Conservation (phyloP, 2,329 filamentous ascomycete genomes). For the Furcasterigmium sp. region DNA sequence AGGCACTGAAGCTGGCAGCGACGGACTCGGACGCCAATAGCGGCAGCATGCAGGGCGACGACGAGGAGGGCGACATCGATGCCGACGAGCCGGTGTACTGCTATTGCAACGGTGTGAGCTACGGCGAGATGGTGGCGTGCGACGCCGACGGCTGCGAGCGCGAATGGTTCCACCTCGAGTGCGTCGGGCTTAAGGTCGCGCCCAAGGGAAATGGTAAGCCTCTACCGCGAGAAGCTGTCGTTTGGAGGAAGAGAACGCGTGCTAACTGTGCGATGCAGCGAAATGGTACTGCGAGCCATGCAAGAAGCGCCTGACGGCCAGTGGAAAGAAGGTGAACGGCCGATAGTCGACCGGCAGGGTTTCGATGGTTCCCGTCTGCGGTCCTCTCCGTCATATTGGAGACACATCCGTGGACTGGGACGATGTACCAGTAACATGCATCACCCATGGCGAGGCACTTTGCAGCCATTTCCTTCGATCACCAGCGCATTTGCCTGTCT, state of each 20-base stretch:
- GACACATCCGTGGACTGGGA: no score
- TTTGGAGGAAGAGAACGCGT: not conserved
- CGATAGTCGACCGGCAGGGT: conserved; percentile 34
- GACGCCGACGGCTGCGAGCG: conserved; percentile 67
- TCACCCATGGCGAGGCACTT: no score
- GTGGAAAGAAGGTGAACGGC: conserved; percentile 45
- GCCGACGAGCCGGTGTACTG: conserved; percentile 71
- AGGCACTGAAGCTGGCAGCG: conserved; percentile 30
- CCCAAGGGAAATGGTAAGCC: conserved; percentile 70
- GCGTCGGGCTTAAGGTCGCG: conserved; percentile 72
- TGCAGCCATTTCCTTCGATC: no score
- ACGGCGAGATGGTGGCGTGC: conserved; percentile 81
- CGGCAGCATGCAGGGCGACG: conserved; percentile 32
- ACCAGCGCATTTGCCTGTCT: no score
- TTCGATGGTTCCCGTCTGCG: no score
- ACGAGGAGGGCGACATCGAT: conserved; percentile 55
- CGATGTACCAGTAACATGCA: no score
- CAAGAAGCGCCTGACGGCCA: conserved; percentile 58
- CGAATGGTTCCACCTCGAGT: conserved; percentile 82
- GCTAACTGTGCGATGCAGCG: conserved; percentile 35
- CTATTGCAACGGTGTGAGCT: conserved; percentile 75
- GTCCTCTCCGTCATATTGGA: no score
- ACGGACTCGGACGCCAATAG: conserved; percentile 39
- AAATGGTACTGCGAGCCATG: conserved; percentile 84
- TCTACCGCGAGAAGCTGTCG: not conserved